Evolutionary conservation across 306 rosid species (phyloP).

Genomic region (Medicago lupulina): DNA sequence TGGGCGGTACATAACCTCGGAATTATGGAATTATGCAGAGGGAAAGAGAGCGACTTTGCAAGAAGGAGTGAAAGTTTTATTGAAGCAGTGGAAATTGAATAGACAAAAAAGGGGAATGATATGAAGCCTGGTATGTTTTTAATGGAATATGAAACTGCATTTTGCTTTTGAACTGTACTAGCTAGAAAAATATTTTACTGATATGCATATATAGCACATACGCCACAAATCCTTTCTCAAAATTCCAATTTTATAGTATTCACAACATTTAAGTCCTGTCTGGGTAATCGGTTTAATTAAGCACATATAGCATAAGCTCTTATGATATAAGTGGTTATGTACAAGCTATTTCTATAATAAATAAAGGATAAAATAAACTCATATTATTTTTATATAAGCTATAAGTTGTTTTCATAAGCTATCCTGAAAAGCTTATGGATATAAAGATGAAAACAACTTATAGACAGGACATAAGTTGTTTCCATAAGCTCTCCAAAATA

Average conservation of each 20-base stretch:
- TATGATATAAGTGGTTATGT: neutral
- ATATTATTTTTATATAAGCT: no score
- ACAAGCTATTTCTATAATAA: neutral
- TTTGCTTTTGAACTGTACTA: constrained; percentile 15
- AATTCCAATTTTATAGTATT: neutral
- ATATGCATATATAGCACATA: neutral
- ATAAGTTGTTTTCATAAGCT: neutral
- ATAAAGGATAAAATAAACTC: no score
- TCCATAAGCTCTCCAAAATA: no score
- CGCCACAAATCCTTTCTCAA: neutral
- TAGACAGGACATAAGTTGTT: no score
- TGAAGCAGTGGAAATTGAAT: constrained; percentile 48
- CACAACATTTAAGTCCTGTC: no score
- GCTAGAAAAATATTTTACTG: neutral
- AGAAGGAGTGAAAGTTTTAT: constrained; percentile 53
- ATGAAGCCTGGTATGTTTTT: constrained; percentile 40
- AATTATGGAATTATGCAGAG: constrained; percentile 59
- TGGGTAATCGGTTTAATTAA: neutral
- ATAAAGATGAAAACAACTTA: no score
- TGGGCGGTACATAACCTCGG: constrained; percentile 58
- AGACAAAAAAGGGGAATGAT: constrained; percentile 43
- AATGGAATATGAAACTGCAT: neutral
- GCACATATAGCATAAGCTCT: neutral
- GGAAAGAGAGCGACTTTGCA: constrained; percentile 54
- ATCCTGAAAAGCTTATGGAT: no score